phyloP scores from a whole-genome alignment of 208 protist genomes.

The Trypanosoma caninum region DNA sequence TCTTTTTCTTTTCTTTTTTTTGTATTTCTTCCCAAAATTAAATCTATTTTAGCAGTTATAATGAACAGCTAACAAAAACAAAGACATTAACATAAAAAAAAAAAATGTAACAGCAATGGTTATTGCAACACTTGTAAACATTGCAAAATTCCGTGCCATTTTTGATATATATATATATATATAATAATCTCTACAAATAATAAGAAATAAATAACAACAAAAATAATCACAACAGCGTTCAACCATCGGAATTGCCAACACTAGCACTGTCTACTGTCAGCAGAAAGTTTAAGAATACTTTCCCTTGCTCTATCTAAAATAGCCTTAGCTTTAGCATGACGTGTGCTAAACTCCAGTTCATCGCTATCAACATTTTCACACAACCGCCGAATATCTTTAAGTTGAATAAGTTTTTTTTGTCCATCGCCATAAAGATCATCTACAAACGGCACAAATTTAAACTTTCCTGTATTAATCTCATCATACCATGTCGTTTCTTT shows the following conservation, averaged over 20 bases:
- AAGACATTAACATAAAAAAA: neutral
- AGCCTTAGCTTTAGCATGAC: slow-evolving; percentile 40
- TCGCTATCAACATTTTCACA: slow-evolving; percentile 51
- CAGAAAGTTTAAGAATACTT: slow-evolving; percentile 26
- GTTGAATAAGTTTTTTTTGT: slow-evolving; percentile 39
- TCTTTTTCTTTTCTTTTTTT: neutral
- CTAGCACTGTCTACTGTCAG: no score
- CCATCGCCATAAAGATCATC: slow-evolving; percentile 55
- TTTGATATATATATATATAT: neutral
- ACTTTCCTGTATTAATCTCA: neutral
- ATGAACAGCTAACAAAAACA: neutral
- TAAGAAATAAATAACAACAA: neutral
- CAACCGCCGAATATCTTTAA: slow-evolving; percentile 50
- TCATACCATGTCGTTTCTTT: neutral
- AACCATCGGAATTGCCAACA: neutral
- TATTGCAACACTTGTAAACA: no score
- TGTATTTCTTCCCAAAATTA: neutral
- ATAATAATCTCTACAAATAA: neutral
- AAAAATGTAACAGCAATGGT: slow-evolving; percentile 5
- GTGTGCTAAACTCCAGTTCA: slow-evolving; percentile 38
- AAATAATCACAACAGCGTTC: neutral
- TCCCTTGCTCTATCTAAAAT: slow-evolving; percentile 52
- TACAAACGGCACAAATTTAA: slow-evolving; percentile 64
- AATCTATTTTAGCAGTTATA: no score
- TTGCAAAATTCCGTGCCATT: no score